A percentile compares a stretch with the other conserved stretches of the same genome.
phyloP scores from a whole-genome alignment of 768 basidiomycete genomes.

The Hericium alpestre region DNA sequence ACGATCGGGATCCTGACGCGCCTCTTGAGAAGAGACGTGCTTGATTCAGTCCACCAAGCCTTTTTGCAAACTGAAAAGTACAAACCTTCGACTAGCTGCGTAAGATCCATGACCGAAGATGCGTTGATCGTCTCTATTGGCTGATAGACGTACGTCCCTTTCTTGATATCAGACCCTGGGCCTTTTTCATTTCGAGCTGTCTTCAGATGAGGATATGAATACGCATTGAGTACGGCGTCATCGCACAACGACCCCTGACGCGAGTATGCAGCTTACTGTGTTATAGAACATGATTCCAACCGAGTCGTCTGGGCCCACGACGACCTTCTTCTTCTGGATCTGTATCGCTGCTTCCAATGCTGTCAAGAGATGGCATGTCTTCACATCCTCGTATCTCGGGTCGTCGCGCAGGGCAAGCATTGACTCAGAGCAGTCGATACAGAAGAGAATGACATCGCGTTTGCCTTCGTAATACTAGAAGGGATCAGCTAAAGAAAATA shows the following conservation, averaged over 20 bases:
- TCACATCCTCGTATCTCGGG: slow-evolving; percentile 49
- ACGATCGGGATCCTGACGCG: slow-evolving; percentile 50
- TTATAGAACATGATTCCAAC: slow-evolving; percentile 91
- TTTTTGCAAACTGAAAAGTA: not conserved
- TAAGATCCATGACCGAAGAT: slow-evolving; percentile 69
- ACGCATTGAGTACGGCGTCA: too few species aligned
- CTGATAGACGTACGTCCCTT: slow-evolving; percentile 63
- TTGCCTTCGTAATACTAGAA: slow-evolving; percentile 58
- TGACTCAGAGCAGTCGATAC: slow-evolving; percentile 85
- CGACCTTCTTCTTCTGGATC: slow-evolving; percentile 83
- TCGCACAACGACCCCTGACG: too few species aligned
- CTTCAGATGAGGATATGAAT: slow-evolving; percentile 3
- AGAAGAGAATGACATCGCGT: slow-evolving; percentile 86
- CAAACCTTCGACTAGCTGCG: slow-evolving; percentile 66
- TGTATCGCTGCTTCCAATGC: slow-evolving; percentile 79
- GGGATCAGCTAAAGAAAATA: slow-evolving; percentile 1
- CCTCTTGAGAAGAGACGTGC: slow-evolving; percentile 32
- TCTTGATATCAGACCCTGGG: slow-evolving; percentile 51
- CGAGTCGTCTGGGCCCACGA: slow-evolving; percentile 78
- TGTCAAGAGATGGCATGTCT: slow-evolving; percentile 67
- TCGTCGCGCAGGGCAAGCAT: slow-evolving; percentile 73
- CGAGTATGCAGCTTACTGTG: slow-evolving; percentile 45
- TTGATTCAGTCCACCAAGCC: not conserved
- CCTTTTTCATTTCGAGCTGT: slow-evolving; percentile 28
- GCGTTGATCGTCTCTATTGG: slow-evolving; percentile 70